Evolutionary conservation across 176 grass and related monocot genomes (phyloP), one percentile per base, ranked within the genome.

Genomic region (Poa annua): DNA sequence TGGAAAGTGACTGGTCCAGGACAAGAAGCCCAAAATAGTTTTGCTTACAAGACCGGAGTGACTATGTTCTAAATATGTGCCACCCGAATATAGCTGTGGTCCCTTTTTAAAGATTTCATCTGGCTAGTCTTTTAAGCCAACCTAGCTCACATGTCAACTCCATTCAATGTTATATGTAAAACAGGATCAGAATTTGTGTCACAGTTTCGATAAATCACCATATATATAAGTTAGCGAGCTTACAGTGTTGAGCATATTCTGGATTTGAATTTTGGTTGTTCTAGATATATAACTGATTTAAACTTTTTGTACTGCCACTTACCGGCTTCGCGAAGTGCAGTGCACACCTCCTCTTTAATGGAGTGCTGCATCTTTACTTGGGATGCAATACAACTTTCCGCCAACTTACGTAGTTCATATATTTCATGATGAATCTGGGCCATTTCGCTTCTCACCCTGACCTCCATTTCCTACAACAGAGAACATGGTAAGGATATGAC

Each of bases 361-460:
- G 87, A 93, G 25, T 93, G 80, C 67, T 90, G 91, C 78, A 96
- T 85, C 74, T 88, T 93, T 68, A 70, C 82, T 87, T 96, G 93
- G 83, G 87, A 95, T 88, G 92, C 87, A 80, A 98, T 90, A 92
- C 96, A 95, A 88, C 80, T 88, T 90, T 92, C 82, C 33, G 95
- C 87, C 87, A 93, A 90, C 85, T 93, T 96, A 59, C 89, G 71
- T 29, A 98, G 84, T 81, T 96, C 91, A 69, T 87, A 90, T 88
- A 98, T 87, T 88, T 98, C 91, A 77, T 92, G 85, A 84, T 93
- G 93, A 79, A 98, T 93, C 76, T 93, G 91, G 57, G 87, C 71
- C 81, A 98, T 79, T 83, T 92, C 93, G 33, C 85, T 93, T 86
- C 87, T 96, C 79, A 98, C 51, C 66, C 86, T 88, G 24, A 80